A percentile compares a stretch with the other conserved stretches of the same genome.
Conservation (phyloP, 768 basidiomycete genomes). For the Stropharia rugosoannulata region DNA sequence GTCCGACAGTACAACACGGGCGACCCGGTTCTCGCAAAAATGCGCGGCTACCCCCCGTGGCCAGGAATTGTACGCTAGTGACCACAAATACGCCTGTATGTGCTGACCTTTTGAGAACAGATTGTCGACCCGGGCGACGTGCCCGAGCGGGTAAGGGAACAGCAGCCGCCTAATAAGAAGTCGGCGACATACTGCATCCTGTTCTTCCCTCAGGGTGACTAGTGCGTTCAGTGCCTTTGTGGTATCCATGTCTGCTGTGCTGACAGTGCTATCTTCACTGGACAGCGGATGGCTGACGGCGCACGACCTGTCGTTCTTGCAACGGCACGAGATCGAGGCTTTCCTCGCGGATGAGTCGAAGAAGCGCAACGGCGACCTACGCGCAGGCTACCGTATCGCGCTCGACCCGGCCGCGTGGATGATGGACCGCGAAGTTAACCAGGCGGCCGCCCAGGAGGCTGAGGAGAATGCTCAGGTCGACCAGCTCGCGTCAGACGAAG, state of each 20-base stretch:
- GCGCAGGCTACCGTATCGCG: conserved; percentile 72
- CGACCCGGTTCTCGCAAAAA: conserved; percentile 89
- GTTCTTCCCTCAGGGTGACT: conserved; percentile 95
- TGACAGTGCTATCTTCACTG: not conserved
- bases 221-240: conserved; percentile 55
- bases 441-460: conserved; percentile 31
- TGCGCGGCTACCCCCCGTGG: conserved; percentile 95
- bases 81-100: conserved; percentile 11
- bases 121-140: conserved; percentile 75
- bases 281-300: conserved; percentile 80
- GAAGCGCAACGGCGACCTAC: conserved; percentile 67
- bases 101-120: conserved; percentile 39
- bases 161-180: conserved; percentile 76
- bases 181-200: conserved; percentile 63
- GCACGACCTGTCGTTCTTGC: conserved; percentile 80
- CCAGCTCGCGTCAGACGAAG: conserved; percentile 57
- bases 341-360: conserved; percentile 80
- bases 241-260: not conserved
- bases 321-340: conserved; percentile 77
- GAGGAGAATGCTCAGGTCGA: conserved; percentile 66
- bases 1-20: conserved; percentile 59
- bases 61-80: conserved; percentile 79
- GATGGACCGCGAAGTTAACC: conserved; percentile 16
- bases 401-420: conserved; percentile 62
- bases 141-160: conserved; percentile 58